Evolutionary conservation across 768 basidiomycete genomes (phyloP).

Genomic region (Imleria badia): DNA sequence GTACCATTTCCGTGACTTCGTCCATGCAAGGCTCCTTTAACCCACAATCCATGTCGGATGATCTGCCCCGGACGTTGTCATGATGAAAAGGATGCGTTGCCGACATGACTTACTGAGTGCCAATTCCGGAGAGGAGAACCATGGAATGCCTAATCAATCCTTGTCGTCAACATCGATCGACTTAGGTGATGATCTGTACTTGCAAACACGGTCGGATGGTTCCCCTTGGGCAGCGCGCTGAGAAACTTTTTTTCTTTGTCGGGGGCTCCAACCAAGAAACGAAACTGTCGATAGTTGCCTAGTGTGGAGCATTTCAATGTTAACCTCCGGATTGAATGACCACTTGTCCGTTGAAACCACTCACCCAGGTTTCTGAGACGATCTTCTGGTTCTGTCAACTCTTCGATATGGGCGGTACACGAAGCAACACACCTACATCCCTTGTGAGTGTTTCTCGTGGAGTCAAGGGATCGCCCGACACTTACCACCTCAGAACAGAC

Average conservation of each 20-base stretch:
- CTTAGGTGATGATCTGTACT: background rate
- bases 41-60: conserved; percentile 72
- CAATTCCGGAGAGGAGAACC: conserved; percentile 65
- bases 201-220: conserved; percentile 30
- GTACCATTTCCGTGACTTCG: conserved; percentile 63
- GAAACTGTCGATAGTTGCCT: conserved; percentile 48
- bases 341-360: background rate
- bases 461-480: background rate
- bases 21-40: conserved; percentile 53
- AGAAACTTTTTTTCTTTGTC: conserved; percentile 69
- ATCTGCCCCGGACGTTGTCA: conserved; percentile 40
- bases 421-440: conserved; percentile 63
- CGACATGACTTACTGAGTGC: conserved; percentile 53
- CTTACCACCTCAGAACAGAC: conserved; percentile 61
- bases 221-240: conserved; percentile 39
- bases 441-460: background rate
- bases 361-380: conserved; percentile 53
- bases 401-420: conserved; percentile 70
- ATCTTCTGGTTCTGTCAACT: conserved; percentile 54
- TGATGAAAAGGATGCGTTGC: background rate
- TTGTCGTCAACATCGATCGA: background rate
- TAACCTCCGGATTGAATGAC: background rate
- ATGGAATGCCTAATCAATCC: conserved; percentile 57
- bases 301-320: background rate
- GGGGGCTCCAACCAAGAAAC: conserved; percentile 69